These are phyloP conservation scores for Knoxdaviesia proteae DNA, from an alignment of 2,329 filamentous ascomycete species.

Conservation along the genomic window DNA sequence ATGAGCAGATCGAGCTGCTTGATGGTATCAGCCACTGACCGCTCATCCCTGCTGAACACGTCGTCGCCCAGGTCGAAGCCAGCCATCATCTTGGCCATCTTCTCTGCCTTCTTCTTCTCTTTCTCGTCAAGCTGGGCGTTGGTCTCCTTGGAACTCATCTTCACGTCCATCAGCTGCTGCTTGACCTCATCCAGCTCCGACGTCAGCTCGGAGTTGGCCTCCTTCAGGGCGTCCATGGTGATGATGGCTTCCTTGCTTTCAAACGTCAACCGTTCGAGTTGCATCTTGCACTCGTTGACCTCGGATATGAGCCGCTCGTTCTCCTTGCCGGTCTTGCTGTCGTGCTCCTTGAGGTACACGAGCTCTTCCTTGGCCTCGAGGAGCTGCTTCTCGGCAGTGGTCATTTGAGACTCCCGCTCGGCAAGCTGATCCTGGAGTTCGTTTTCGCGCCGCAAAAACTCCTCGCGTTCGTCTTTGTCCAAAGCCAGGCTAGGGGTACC, in stretches of 20 bases:
- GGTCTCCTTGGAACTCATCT: slow-evolving; percentile 91
- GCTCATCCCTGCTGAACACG: slow-evolving; percentile 84
- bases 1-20: slow-evolving; percentile 62
- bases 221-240: slow-evolving; percentile 93
- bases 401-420: slow-evolving; percentile 71
- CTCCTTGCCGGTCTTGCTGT: slow-evolving; percentile 63
- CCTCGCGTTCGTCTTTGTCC: slow-evolving; percentile 92
- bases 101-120: slow-evolving; percentile 95
- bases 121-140: slow-evolving; percentile 84
- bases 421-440: slow-evolving; percentile 92
- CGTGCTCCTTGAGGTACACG: slow-evolving; percentile 64
- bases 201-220: slow-evolving; percentile 85
- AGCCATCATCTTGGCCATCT: slow-evolving; percentile 99
- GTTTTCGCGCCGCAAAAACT: slow-evolving; percentile 86
- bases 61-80: slow-evolving; percentile 88
- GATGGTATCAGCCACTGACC: slow-evolving; percentile 64
- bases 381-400: slow-evolving; percentile 58
- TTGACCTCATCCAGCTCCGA: slow-evolving; percentile 85
- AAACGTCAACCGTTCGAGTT: slow-evolving; percentile 83
- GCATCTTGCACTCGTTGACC: slow-evolving; percentile 88
- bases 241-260: slow-evolving; percentile 94
- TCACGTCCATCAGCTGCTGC: slow-evolving; percentile 84
- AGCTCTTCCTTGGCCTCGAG: slow-evolving; percentile 76
- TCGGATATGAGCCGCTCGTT: slow-evolving; percentile 75
- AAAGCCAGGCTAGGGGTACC: slow-evolving; percentile 72